Evolutionary conservation across 352 stramenopile species (phyloP).

Genomic region (Hyaloperonospora brassicae): DNA sequence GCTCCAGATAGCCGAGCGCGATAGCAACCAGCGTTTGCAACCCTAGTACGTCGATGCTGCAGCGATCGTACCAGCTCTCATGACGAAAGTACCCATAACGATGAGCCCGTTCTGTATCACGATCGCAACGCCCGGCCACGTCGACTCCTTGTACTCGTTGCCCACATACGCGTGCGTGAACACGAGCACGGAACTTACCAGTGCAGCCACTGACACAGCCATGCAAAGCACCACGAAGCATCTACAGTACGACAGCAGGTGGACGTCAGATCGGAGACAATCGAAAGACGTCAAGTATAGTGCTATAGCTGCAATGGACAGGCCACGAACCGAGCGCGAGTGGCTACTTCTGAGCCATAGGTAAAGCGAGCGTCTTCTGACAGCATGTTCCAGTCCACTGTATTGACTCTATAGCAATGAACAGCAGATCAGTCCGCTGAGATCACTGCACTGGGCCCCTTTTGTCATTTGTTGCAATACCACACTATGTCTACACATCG

Average conservation of each 20-base stretch:
- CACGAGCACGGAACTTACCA: slow-evolving; percentile 46
- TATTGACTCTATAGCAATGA: slow-evolving; percentile 34
- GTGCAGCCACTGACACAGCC: slow-evolving; percentile 28
- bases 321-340: slow-evolving; percentile 29
- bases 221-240: slow-evolving; percentile 52
- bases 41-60: slow-evolving; percentile 22
- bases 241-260: slow-evolving; percentile 10
- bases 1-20: too few relatives aligned
- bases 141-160: slow-evolving; percentile 45
- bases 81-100: slow-evolving; percentile 47
- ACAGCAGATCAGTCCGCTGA: background rate
- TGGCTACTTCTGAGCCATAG: slow-evolving; percentile 43
- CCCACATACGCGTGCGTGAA: slow-evolving; percentile 54
- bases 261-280: slow-evolving; percentile 4
- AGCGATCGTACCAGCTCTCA: slow-evolving; percentile 41
- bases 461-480: background rate
- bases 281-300: background rate
- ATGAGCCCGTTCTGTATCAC: slow-evolving; percentile 59
- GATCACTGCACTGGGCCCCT: background rate
- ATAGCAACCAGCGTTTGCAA: too few relatives aligned
- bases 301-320: background rate
- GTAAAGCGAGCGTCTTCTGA: slow-evolving; percentile 33
- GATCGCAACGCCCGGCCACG: slow-evolving; percentile 49
- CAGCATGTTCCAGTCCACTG: slow-evolving; percentile 59
- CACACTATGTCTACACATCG: background rate